phyloP scores from a whole-genome alignment of 2,329 filamentous ascomycete species.

The Myriangium duriaei region DNA sequence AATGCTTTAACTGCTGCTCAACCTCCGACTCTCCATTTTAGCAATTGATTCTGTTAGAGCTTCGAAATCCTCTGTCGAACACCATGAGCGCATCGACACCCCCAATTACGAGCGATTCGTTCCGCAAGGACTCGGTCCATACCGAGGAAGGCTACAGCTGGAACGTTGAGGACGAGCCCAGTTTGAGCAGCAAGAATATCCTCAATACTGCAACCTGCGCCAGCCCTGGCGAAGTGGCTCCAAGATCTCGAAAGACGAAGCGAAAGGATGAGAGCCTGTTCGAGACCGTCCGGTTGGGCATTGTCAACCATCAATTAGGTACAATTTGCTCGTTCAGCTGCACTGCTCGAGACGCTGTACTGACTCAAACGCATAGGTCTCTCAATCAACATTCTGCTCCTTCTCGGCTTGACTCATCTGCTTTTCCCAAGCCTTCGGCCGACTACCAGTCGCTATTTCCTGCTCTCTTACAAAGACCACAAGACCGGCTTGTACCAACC shows the following conservation, averaged over 20 bases:
- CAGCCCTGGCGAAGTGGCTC: slow-evolving; percentile 1
- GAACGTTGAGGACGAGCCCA: neutral
- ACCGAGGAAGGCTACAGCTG: slow-evolving; percentile 6
- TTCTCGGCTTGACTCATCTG: slow-evolving; percentile 69
- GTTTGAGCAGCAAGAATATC: neutral
- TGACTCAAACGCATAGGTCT: slow-evolving; percentile 45
- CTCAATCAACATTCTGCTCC: slow-evolving; percentile 71
- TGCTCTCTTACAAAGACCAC: slow-evolving; percentile 69
- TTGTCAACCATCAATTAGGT: slow-evolving; percentile 32
- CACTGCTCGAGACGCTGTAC: slow-evolving; percentile 1
- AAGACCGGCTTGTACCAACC: slow-evolving; percentile 57
- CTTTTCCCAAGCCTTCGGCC: slow-evolving; percentile 68
- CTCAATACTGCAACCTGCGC: slow-evolving; percentile 8
- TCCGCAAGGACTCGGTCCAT: slow-evolving; percentile 7
- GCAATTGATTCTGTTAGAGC: no score
- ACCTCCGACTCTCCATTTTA: neutral
- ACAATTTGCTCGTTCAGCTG: slow-evolving; percentile 7
- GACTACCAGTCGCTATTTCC: slow-evolving; percentile 79
- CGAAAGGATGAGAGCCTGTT: slow-evolving; percentile 21
- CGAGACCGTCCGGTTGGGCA: slow-evolving; percentile 21
- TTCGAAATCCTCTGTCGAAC: no score
- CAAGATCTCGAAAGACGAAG: slow-evolving; percentile 9
- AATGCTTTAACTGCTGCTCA: neutral
- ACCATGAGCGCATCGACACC: neutral
- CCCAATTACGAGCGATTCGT: neutral